A percentile compares a stretch with the other conserved stretches of the same genome.
Evolutionary conservation across 768 basidiomycete genomes (phyloP).

Genomic region (Piloderma croceum): DNA sequence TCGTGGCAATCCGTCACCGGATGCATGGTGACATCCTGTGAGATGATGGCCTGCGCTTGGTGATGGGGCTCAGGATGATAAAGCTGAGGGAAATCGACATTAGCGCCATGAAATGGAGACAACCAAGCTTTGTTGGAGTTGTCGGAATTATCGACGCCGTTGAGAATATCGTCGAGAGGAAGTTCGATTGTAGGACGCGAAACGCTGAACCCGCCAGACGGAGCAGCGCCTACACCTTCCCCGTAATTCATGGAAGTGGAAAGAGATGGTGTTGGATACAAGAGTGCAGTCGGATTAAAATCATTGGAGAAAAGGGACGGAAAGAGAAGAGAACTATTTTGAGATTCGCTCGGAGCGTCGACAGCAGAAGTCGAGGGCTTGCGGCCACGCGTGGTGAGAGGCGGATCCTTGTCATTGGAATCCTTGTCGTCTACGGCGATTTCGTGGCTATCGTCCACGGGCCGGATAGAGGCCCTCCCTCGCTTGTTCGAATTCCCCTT

Average conservation of each 20-base stretch:
- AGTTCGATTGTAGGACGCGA: slow-evolving; percentile 78
- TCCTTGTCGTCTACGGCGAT: slow-evolving; percentile 17
- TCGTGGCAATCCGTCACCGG: slow-evolving; percentile 27
- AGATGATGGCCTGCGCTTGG: slow-evolving; percentile 6
- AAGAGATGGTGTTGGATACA: slow-evolving; percentile 62
- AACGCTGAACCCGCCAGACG: slow-evolving; percentile 46
- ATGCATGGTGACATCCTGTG: slow-evolving; percentile 27
- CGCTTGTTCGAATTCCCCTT: slow-evolving; percentile 40
- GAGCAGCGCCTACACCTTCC: slow-evolving; percentile 54
- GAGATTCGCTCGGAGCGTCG: slow-evolving; percentile 12
- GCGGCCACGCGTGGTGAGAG: slow-evolving; percentile 30
- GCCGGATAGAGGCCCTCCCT: slow-evolving; percentile 34
- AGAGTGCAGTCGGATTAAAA: slow-evolving; percentile 73
- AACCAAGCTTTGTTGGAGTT: slow-evolving; percentile 5
- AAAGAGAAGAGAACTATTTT: slow-evolving; percentile 49
- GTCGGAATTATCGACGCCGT: slow-evolving; percentile 34
- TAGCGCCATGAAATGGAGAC: slow-evolving; percentile 11
- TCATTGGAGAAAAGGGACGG: slow-evolving; percentile 68
- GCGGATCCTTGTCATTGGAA: slow-evolving; percentile 30
- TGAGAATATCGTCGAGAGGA: slow-evolving; percentile 77
- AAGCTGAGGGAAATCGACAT: slow-evolving; percentile 11
- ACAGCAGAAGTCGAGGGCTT: slow-evolving; percentile 18
- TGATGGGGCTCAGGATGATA: slow-evolving; percentile 13
- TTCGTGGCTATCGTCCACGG: slow-evolving; percentile 18
- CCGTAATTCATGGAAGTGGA: slow-evolving; percentile 71